Base-by-base conservation (phyloP, 2,329 filamentous ascomycete genomes). In the Phyllosticta citribraziliensis region DNA sequence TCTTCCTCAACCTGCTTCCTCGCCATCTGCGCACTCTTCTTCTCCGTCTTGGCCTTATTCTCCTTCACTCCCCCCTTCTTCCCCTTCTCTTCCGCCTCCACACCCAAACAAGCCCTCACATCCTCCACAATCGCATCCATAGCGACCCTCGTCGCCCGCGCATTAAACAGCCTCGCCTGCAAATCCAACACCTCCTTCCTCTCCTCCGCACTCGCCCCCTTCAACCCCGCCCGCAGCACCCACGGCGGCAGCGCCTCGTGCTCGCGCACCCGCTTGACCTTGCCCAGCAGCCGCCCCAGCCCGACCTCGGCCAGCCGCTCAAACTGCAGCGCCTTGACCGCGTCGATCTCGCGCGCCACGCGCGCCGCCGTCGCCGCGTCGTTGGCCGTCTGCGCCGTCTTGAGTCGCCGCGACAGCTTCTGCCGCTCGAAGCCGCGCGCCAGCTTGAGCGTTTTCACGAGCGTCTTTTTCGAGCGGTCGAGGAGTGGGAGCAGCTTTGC, bases 391-490 rank as follows among this genome's bases (percentile, higher is more conserved):
- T 79, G 76, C 8, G 70, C 65, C 51, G 72, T 74, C 69, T 86
- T 86, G 66, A 80, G 78, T 61, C 86, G 81, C 63, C 88, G 76
- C 22, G 83, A 80, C 62, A 86, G 80, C 65, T 91, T 88, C 74
- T 93, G 89, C 54, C 88, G 82, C 76, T 93, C 89, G 69, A 90
- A 88, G 55, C 86, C 86, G 70, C 89, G 90, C 61, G 86, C 87
- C 11, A 80, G 78, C 73, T 91, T 91, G 63, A 93, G 79, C 0
- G 86, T 87, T 62, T 84, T 81, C 64, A 81, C 80, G 9, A 93
- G 77, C 40, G 85, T 79, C 69, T 83, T 84, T 65, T 81, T 79
- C 67, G 80, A 79, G 55, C 79, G 75, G 33, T 79, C 73, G 62
- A 85, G 75, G 64, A 79, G 78, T 58, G 76, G 76, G 66, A 54